Evolutionary conservation across 2,329 filamentous ascomycete genomes (phyloP), one percentile per base, ranked within the genome.

Genomic region (Penicillium sp.): DNA sequence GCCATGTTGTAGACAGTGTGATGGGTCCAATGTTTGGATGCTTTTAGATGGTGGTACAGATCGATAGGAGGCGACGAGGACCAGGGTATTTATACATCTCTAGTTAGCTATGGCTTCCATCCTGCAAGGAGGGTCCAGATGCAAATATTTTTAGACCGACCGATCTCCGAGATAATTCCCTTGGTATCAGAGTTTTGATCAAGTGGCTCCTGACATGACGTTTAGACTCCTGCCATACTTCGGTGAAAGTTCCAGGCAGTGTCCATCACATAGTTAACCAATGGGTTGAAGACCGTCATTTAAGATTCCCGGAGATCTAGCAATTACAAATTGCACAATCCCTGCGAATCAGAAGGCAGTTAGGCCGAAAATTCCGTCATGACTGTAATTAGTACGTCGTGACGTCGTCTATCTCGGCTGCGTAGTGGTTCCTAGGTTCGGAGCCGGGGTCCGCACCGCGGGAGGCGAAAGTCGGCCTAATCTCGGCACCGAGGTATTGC

Each of bases 141-240:
- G 12, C 9, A 26, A 31, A 53, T 42, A 40, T 31, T 31, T 3
- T 51, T 11, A 23, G 41, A 41, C 61, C 61, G 60, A 64, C 25
- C 22, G 22, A 64, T 63, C 56, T 59, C 61, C 60, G 61, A 64
- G 37, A 51, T 61, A 53, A 35, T 47, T 37, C 56, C 44, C 18
- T 11, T 12, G 20, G 14, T 35, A 29, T 26, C 43, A 49, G 22
- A 22, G 29, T 48, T 18, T 40, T 45, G 23, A 15, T 41, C 41
- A 37, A n/a, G 18, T n/a, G 40, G 43, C 23, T 35, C 27, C 37
- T 48, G 1, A 29, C 8, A 22, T 51, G 51, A 55, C 47, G 49
- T 22, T 25, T 35, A 23, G 31, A 18, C 4, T 8, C 22, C 20
- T 29, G 2, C 27, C n/a, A n/a, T n/a, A n/a, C n/a, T n/a, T n/a